These are phyloP conservation scores for Pichia membranifaciens DNA, from an alignment of 805 yeast genomes.

Conservation along the genomic window DNA sequence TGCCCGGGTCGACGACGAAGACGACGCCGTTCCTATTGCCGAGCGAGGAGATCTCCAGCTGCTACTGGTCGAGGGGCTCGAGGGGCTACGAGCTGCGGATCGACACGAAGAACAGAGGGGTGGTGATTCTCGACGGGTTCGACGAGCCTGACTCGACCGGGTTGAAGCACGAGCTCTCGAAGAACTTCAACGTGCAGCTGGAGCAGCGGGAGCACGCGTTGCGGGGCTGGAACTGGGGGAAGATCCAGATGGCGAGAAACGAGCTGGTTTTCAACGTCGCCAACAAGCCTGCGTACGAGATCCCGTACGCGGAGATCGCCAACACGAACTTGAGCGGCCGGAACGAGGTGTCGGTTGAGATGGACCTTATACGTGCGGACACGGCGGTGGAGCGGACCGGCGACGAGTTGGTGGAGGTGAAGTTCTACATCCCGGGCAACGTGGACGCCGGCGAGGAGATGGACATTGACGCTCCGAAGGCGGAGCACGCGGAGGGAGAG, in stretches of 20 bases:
- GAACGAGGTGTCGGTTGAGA: conserved; percentile 88
- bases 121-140: conserved; percentile 85
- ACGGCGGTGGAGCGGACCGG: conserved; percentile 65
- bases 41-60: conserved; percentile 73
- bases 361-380: conserved; percentile 43
- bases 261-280: conserved; percentile 82
- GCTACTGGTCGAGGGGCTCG: conserved; percentile 89
- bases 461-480: conserved; percentile 28
- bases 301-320: conserved; percentile 73
- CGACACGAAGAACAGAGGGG: conserved; percentile 84
- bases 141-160: conserved; percentile 76
- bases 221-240: conserved; percentile 99
- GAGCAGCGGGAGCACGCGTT: conserved; percentile 88
- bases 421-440: conserved; percentile 89
- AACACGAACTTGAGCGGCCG: conserved; percentile 89
- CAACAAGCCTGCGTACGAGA: conserved; percentile 85
- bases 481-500: conserved; percentile 22
- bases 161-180: conserved; percentile 76
- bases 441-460: conserved; percentile 44
- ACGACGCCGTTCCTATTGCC: conserved; percentile 81
- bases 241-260: conserved; percentile 83
- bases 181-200: conserved; percentile 63
- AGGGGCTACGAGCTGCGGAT: conserved; percentile 86
- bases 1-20: conserved; percentile 41
- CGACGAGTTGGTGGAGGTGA: conserved; percentile 92